Percentiles rank a stretch among this genome's conserved stretches.
These are phyloP conservation scores for Phalaenopsis equestris DNA, from an alignment of 106 monocot species.

Conservation along the genomic window DNA sequence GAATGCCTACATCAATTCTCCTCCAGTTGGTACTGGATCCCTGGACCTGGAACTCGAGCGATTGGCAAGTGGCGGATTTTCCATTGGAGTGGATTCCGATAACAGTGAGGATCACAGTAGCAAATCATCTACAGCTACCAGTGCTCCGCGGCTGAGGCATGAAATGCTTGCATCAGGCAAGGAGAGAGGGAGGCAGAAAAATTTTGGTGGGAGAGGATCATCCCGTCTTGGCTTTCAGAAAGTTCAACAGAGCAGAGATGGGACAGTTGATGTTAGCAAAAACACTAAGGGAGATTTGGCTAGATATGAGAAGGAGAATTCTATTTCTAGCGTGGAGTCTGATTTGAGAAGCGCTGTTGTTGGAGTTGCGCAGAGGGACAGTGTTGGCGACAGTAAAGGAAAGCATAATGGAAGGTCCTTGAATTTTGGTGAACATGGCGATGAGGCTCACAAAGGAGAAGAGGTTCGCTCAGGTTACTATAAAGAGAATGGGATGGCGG, in stretches of 20 bases:
- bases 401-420: conserved; percentile 18
- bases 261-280: conserved; percentile 21
- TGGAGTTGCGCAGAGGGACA: conserved; percentile 16
- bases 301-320: conserved; percentile 44
- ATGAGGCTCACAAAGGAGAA: conserved; percentile 37
- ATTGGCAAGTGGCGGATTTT: conserved; percentile 25
- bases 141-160: conserved; percentile 30
- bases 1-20: conserved; percentile 4
- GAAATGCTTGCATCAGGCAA: conserved; percentile 22
- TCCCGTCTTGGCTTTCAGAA: conserved; percentile 19
- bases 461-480: conserved; percentile 27
- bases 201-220: conserved; percentile 24
- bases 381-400: conserved; percentile 30
- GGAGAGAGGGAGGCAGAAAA: conserved; percentile 30
- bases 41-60: conserved; percentile 38
- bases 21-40: background rate
- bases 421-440: conserved; percentile 33
- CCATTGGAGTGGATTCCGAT: conserved; percentile 63
- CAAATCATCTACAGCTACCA: conserved; percentile 29
- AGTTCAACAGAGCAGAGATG: conserved; percentile 31
- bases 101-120: conserved; percentile 74
- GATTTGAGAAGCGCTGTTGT: conserved; percentile 40
- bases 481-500: conserved; percentile 40
- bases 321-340: conserved; percentile 63
- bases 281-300: conserved; percentile 26